Evolutionary conservation across 768 basidiomycete genomes (phyloP), one percentile per base, ranked within the genome.

Genomic region (Kwoniella dendrophila): DNA sequence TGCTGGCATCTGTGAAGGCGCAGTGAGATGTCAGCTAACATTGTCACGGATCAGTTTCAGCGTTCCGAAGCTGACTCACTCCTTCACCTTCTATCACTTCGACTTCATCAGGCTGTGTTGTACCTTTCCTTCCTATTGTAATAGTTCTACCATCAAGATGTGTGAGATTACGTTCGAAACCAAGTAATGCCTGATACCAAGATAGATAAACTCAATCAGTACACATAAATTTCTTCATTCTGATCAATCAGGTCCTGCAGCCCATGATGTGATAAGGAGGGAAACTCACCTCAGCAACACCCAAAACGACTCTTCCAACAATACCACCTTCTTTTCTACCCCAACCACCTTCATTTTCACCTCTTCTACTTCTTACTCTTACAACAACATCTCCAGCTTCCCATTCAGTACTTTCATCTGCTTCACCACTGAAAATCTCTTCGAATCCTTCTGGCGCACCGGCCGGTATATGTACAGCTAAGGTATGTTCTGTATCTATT

Each of bases 381-480:
- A 98, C 82, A 36, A 98, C 83, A 50, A 99, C 86, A 80, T 99
- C 94, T 7, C 96, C 96, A 5, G 96, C 82, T 72, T 95, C 93
- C 90, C 90, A 96, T 69, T 98, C 96, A 2, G 92, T 91, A 58
- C 83, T 89, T 81, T 99, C 94, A 76, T 98, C 96, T 45, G 90
- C 90, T 77, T 97, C 94, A n/a, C 92, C 92, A 70, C 96, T 91
- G 62, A 93, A 97, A 0, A 94, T 84, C 36, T 94, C 85, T 77
- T 99, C 91, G 72, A 90, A 87, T 0, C 90, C 92, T 73, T 99
- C 96, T 0, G 94, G 90, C 82, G 90, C 89, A 18, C 96, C 96
- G 4, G 86, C 85, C 12, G 86, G 83, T 49, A 97, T 85, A 47
- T 96, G 91, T 24, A 98, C 83, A 1, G 90, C 92, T 67, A 93